phyloP scores from a whole-genome alignment of 352 stramenopile genomes.

The Phytopythium litorale region DNA sequence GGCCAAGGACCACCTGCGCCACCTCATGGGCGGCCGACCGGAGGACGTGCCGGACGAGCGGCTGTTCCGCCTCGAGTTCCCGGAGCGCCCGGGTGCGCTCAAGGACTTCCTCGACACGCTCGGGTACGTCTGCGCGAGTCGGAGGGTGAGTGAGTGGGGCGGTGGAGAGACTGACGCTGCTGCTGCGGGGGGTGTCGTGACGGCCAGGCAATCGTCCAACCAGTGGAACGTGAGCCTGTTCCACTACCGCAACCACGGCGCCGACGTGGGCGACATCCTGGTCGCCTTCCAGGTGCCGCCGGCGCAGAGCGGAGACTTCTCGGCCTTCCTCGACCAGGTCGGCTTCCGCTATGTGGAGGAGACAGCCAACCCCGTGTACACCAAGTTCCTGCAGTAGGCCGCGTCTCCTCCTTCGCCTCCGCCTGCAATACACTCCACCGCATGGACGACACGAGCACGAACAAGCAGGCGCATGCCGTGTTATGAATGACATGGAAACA shows the following conservation, averaged over 20 bases:
- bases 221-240: constrained; percentile 98
- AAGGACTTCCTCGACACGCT: constrained; percentile 93
- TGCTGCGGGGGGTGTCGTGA: neutral
- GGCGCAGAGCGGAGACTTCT: constrained; percentile 50
- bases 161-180: constrained; percentile 2
- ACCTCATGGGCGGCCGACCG: constrained; percentile 92
- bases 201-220: constrained; percentile 30
- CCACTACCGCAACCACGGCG: constrained; percentile 98
- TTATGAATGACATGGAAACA: too few species aligned
- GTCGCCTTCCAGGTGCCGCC: constrained; percentile 93
- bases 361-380: constrained; percentile 80
- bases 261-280: constrained; percentile 96
- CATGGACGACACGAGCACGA: too few species aligned
- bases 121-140: constrained; percentile 35
- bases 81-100: constrained; percentile 87
- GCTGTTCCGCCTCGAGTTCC: constrained; percentile 97
- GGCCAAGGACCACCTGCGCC: constrained; percentile 93
- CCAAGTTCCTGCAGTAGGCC: constrained; percentile 70
- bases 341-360: constrained; percentile 82
- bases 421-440: neutral
- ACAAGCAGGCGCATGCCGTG: too few species aligned
- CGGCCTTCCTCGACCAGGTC: constrained; percentile 58
- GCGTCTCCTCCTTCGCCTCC: neutral
- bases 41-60: constrained; percentile 88
- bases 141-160: neutral